Conservation (phyloP, 1,139 yeast genomes). For the Lodderomyces elongisporus region DNA sequence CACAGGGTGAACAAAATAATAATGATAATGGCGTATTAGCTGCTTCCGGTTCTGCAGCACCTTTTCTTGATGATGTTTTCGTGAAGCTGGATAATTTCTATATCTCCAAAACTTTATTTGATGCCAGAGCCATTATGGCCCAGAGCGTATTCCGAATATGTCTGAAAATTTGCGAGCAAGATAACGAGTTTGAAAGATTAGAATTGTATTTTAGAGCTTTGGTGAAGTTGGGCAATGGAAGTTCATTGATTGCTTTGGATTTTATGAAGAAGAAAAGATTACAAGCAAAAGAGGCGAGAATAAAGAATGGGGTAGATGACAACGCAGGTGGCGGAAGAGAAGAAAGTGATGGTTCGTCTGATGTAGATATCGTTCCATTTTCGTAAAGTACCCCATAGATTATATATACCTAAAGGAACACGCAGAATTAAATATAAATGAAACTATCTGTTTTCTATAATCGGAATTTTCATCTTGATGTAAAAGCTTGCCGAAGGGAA, state of each 20-base stretch:
- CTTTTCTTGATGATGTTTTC: conserved; percentile 17
- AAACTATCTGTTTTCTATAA: too few species aligned
- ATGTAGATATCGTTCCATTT: conserved; percentile 26
- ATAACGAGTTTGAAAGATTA: conserved; percentile 27
- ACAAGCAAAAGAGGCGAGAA: conserved; percentile 2
- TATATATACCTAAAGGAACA: not conserved
- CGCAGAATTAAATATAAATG: too few species aligned
- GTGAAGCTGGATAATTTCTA: conserved; percentile 29
- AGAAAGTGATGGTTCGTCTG: conserved; percentile 6
- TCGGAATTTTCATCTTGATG: too few species aligned
- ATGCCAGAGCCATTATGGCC: conserved; percentile 34
- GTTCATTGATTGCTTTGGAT: conserved; percentile 27
- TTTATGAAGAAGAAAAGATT: conserved; percentile 15
- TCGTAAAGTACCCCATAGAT: conserved; percentile 17
- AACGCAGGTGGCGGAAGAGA: not conserved
- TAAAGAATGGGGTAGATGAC: not conserved
- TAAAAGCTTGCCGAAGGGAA: too few species aligned
- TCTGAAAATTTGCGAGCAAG: conserved; percentile 17
- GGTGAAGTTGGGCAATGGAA: conserved; percentile 36
- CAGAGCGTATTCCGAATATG: conserved; percentile 30
- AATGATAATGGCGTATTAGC: not conserved
- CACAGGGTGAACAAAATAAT: not conserved
- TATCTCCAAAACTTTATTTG: conserved; percentile 26
- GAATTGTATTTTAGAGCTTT: conserved; percentile 34
- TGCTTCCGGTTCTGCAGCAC: too few species aligned